Percentiles rank a stretch among this genome's conserved stretches.
These are phyloP conservation scores for Populus deltoides DNA, from an alignment of 345 rosid genomes.

Conservation along the genomic window DNA sequence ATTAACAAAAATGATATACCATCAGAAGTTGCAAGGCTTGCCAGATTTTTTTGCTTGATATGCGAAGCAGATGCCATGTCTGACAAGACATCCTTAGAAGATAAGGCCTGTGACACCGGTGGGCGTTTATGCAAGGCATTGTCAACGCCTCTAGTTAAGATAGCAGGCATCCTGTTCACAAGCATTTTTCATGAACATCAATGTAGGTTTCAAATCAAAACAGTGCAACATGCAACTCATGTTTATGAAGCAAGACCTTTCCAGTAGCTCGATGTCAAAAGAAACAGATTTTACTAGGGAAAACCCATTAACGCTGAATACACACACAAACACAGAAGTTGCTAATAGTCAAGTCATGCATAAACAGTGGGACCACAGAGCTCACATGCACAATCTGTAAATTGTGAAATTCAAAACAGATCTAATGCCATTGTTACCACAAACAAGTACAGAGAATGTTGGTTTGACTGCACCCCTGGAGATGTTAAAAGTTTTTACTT, in stretches of 20 bases:
- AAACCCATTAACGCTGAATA: not conserved
- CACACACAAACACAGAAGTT: no score
- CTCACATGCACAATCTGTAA: not conserved
- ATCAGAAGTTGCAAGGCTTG: slow-evolving; percentile 15
- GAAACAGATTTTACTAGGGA: not conserved
- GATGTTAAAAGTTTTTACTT: not conserved
- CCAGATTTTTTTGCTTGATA: slow-evolving; percentile 35
- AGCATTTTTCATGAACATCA: not conserved
- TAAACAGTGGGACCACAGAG: not conserved
- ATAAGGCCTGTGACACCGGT: slow-evolving; percentile 39
- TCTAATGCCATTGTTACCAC: not conserved
- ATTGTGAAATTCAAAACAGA: not conserved
- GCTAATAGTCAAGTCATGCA: not conserved
- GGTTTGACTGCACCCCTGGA: not conserved
- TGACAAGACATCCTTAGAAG: slow-evolving; percentile 48
- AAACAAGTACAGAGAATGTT: not conserved
- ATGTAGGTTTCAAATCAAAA: not conserved
- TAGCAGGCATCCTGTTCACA: slow-evolving; percentile 23
- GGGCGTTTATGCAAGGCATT: slow-evolving; percentile 35
- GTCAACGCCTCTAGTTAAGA: slow-evolving; percentile 46
- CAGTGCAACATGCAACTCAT: not conserved
- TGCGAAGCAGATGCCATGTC: slow-evolving; percentile 38
- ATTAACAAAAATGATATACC: slow-evolving; percentile 2
- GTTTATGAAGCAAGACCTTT: not conserved
- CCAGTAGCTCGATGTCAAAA: not conserved